Conservation (phyloP, 1,284 basidiomycete genomes). For the Ganoderma lucidum region DNA sequence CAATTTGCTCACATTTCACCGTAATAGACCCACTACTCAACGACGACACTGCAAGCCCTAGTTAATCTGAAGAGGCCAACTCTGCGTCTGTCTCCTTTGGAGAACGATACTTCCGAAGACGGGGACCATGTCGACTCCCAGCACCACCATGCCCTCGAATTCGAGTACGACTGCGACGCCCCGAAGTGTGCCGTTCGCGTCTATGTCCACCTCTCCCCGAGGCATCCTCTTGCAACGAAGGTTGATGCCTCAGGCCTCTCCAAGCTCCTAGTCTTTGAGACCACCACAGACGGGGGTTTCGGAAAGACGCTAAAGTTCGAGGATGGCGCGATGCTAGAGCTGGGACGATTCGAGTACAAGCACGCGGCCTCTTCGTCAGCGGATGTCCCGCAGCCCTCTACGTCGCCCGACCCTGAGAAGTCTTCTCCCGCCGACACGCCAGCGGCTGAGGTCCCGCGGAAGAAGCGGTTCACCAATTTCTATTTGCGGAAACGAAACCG, state of each 20-base stretch:
- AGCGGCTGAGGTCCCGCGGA: constrained; percentile 34
- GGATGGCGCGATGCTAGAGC: constrained; percentile 76
- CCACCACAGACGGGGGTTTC: constrained; percentile 84
- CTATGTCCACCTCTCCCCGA: constrained; percentile 71
- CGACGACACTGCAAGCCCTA: constrained; percentile 89
- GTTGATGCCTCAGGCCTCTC: constrained; percentile 51
- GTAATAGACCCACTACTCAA: constrained; percentile 74
- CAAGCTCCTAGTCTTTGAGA: constrained; percentile 73
- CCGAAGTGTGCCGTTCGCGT: constrained; percentile 82
- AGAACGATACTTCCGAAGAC: constrained; percentile 53
- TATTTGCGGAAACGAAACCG: constrained; percentile 63
- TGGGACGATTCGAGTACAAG: constrained; percentile 67
- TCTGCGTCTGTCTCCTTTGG: constrained; percentile 72
- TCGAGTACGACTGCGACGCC: constrained; percentile 89
- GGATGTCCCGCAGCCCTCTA: constrained; percentile 26
- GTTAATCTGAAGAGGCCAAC: constrained; percentile 92
- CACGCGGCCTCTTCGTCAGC: constrained; percentile 27
- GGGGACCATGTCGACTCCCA: constrained; percentile 52
- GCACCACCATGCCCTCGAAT: constrained; percentile 80
- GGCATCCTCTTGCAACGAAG: constrained; percentile 57
- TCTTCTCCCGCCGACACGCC: constrained; percentile 32
- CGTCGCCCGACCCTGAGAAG: constrained; percentile 33
- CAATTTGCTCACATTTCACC: not conserved
- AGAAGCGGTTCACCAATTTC: constrained; percentile 71
- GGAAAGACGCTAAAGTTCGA: constrained; percentile 75